Base-by-base conservation (phyloP, 371 early-diverging fungal species). In the Mucor indicus region DNA sequence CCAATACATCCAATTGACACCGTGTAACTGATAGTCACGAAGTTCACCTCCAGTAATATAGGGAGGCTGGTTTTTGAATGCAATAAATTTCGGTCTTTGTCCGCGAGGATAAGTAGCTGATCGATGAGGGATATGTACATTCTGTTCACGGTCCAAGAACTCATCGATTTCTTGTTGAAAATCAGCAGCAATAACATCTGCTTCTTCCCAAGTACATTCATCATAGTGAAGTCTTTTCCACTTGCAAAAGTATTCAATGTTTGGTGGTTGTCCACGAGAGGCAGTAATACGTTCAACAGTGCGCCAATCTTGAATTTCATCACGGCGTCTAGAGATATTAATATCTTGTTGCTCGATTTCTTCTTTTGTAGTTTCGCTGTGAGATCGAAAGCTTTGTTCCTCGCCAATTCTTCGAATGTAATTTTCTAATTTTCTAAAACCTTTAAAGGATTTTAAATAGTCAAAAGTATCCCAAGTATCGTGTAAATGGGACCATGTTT, bases 1-100 rank as follows among this genome's bases (percentile, higher is more conserved):
- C 58, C 92, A 90, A n/a, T 97, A 91, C 87, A 98, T 92, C 99
- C 99, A 99, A 68, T 98, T 98, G 16, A 99, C 77, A 44, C 99
- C 98, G 22, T 90, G 87, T 25, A 98, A 68, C 69, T 99, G 99
- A 65, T 99, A 99, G 50, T 94, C 96, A 33, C 99, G 84, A 22
- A 99, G 81, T 53, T 89, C 77, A 5, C 96, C 96, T n/a, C 95
- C 95, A 1, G 61, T 60, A 40, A 97, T 70, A 53, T 88, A 96
- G 15, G 72, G 72, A 1, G 97, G 95, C 57, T 94, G 96, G 20
- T 80, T 79, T 21, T 79, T 57, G 52, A 95, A 74, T 29, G 74
- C 76, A 43, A 85, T 79, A 67, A 92, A 96, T 29, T 75, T 69
- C 2, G 93, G 91, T 16, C 96, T 80, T 24, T 71, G 66, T 20